A percentile compares a stretch with the other conserved stretches of the same genome.
Conservation (phyloP, 2,329 filamentous ascomycete genomes). For the Apiospora phragmitis region DNA sequence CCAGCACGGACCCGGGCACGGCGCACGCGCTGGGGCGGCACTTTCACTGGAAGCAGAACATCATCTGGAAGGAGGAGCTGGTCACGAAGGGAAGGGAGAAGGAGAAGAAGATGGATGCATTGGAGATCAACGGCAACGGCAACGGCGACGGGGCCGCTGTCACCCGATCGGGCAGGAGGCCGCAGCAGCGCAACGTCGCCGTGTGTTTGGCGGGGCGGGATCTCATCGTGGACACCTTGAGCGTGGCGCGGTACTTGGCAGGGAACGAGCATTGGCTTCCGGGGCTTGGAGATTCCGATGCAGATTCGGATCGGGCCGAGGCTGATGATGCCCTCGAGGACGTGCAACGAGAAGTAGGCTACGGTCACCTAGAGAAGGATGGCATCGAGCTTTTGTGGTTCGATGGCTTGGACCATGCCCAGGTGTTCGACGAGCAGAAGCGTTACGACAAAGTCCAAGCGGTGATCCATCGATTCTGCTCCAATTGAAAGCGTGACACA, state of each 20-base stretch:
- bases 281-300: conserved; percentile 11
- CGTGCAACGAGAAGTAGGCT: conserved; percentile 19
- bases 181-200: conserved; percentile 40
- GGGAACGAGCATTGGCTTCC: conserved; percentile 34
- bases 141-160: conserved; percentile 6
- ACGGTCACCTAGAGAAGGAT: conserved; percentile 26
- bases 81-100: conserved; percentile 22
- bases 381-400: conserved; percentile 63
- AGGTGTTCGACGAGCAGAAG: conserved; percentile 51
- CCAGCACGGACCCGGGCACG: conserved; percentile 65
- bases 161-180: background rate
- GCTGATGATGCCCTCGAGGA: conserved; percentile 24
- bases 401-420: conserved; percentile 62
- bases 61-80: conserved; percentile 69
- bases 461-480: conserved; percentile 29
- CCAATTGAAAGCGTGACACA: conserved; percentile 16
- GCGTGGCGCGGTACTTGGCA: conserved; percentile 58
- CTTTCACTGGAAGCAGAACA: conserved; percentile 73
- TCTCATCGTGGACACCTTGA: conserved; percentile 62
- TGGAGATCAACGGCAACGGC: conserved; percentile 11
- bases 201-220: conserved; percentile 62
- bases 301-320: conserved; percentile 6
- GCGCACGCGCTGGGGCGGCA: conserved; percentile 63
- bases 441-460: conserved; percentile 27
- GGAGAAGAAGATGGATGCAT: no score